Evolutionary conservation across 805 yeast genomes (phyloP).

Genomic region (Starmerella etchellsii): DNA sequence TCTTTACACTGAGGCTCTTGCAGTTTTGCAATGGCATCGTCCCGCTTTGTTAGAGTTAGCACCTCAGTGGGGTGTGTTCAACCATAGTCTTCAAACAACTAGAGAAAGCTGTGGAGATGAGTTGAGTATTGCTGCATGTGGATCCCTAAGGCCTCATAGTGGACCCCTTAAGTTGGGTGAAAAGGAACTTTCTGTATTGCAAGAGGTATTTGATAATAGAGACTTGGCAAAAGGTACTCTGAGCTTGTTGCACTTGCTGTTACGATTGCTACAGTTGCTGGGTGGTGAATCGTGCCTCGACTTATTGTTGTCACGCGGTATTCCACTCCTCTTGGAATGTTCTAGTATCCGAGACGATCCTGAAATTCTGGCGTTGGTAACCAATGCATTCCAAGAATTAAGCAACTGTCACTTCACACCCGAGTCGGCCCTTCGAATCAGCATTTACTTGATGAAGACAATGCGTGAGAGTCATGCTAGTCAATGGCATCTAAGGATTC

Average conservation of each 20-base stretch:
- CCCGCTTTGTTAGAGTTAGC: not conserved
- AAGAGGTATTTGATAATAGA: conserved; percentile 1
- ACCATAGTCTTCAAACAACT: conserved; percentile 12
- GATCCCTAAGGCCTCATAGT: not conserved
- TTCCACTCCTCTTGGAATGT: conserved; percentile 58
- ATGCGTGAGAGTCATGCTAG: conserved; percentile 19
- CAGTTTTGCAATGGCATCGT: conserved; percentile 3
- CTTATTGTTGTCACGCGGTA: conserved; percentile 37
- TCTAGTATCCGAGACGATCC: conserved; percentile 68
- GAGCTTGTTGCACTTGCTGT: conserved; percentile 11
- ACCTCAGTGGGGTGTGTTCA: conserved; percentile 9
- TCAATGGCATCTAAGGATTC: conserved; percentile 49
- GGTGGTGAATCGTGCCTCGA: conserved; percentile 42
- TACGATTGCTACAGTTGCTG: conserved; percentile 41
- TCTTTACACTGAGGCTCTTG: conserved; percentile 8
- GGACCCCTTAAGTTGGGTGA: not conserved
- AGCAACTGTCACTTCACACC: conserved; percentile 38
- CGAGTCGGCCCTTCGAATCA: conserved; percentile 20
- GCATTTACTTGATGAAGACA: not conserved
- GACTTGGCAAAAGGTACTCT: not conserved
- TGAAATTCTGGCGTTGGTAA: conserved; percentile 37
- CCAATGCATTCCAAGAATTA: conserved; percentile 34
- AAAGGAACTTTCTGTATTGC: not conserved
- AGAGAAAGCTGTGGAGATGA: conserved; percentile 12
- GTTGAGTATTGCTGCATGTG: conserved; percentile 3